These are phyloP conservation scores for Pleodorina starrii DNA, from an alignment of 139 green algal genomes.

Conservation along the genomic window DNA sequence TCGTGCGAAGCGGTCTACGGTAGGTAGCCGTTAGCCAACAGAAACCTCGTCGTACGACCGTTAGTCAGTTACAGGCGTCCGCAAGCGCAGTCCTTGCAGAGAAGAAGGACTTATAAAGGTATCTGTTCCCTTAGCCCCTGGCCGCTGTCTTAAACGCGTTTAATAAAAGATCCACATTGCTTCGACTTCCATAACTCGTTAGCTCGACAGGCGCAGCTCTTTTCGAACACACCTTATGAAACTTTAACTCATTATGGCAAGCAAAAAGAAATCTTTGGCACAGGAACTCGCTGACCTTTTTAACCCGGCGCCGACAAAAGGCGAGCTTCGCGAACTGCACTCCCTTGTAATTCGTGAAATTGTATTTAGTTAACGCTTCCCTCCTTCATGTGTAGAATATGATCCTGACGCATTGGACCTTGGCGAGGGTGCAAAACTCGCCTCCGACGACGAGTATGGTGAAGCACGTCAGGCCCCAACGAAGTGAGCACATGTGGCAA, in stretches of 20 bases:
- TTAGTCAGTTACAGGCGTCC: not conserved
- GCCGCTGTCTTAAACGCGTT: too few species aligned
- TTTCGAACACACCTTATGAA: too few species aligned
- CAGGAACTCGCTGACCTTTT: constrained; percentile 53
- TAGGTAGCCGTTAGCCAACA: too few species aligned
- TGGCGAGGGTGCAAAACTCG: constrained; percentile 12
- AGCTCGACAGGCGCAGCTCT: too few species aligned
- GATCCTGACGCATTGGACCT: constrained; percentile 53
- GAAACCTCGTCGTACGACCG: not conserved
- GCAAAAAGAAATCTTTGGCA: constrained; percentile 17
- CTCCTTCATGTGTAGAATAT: constrained; percentile 57
- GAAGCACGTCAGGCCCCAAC: constrained; percentile 13
- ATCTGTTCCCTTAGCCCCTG: too few species aligned
- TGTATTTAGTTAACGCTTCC: not conserved
- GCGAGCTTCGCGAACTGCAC: too few species aligned
- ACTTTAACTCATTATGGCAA: not conserved
- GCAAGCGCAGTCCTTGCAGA: too few species aligned
- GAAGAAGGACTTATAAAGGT: too few species aligned
- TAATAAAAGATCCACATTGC: too few species aligned
- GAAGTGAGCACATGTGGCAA: not conserved
- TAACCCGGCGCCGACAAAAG: constrained; percentile 53
- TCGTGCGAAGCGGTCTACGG: too few species aligned
- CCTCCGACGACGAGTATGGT: constrained; percentile 29
- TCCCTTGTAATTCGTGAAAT: not conserved
- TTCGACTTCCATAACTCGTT: too few species aligned